Base-by-base conservation (phyloP, 495 filamentous ascomycete genomes). In the Neurospora sp. region DNA sequence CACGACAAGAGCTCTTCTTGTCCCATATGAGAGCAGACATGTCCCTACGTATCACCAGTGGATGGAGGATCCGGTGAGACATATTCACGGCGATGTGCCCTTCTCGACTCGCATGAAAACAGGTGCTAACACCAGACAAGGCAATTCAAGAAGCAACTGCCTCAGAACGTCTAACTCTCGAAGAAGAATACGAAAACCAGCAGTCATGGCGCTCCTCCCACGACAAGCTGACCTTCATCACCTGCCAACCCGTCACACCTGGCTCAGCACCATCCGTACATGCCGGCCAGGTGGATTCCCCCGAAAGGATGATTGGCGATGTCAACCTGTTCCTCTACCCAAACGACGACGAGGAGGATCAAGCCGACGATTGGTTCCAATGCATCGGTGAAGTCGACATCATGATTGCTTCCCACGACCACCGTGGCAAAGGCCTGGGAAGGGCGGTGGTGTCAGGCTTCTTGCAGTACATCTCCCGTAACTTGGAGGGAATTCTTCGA, bases 131-230 rank as follows among this genome's bases (percentile, higher is more conserved):
- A 10, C 76, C 71, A 66, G 28, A 28, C 21, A 69, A 94, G 91
- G 90, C 90, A 77, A 92, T 97, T 76, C 94, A 90, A 85, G 82
- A 90, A 85, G 89, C 91, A 73, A 97, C 94, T 0, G 93, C 94
- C 39, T 96, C 93, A 4, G 93, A 97, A 71, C 90, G 89, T 2
- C 86, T 97, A 48, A 88, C 90, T 0, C 83, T 97, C 1, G 85
- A 87, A 6, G 89, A 95, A 78, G 94, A 97, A 85, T 92, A 96
- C 79, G 85, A 87, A 69, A 97, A 97, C 91, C 94, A 97, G 77
- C 81, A 83, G 36, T 90, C 86, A 78, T 97, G 94, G 94, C 91
- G 93, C 45, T 81, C 83, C 69, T 91, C 95, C 69, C 79, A 83
- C 21, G 94, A 93, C 80, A 93, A 93, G 77, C 77, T 93, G 71